Base-by-base conservation (phyloP, 768 basidiomycete genomes). In the Daedalea quercina region DNA sequence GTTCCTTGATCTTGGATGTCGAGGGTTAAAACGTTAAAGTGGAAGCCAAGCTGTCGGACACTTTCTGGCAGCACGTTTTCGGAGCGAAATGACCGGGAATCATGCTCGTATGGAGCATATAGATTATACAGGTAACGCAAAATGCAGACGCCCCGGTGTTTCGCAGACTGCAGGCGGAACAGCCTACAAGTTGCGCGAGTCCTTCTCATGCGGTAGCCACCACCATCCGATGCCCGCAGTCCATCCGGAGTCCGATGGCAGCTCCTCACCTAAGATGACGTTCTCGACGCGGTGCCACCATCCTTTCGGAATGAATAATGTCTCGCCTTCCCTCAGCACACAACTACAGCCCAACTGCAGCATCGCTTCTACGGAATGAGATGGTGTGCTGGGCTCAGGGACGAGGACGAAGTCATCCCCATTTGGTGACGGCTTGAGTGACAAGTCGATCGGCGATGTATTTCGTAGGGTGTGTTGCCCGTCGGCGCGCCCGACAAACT, bases 1-100 rank as follows among this genome's bases (percentile, higher is more conserved):
- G 3, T 61, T 69, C 54, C 52, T 70, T 3, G 68, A 70, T 44
- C 41, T 70, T 12, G 68, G 69, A 3, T 70, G 69, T 55, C 65
- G 64, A n/a, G n/a, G n/a, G n/a, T n/a, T 57, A 69, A 68, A 69
- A 48, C 15, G 69, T 62, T 13, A 57, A 57, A 3, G 57, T 65
- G 0, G 31, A 58, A 15, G 63, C 67, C 3, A 33, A 53, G 25
- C 49, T 67, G 9, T 52, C 42, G 1, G 57, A 59, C 13, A 54
- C 50, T 1, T 60, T 60, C 43, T 17, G n/a, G 4, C 26, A 23
- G 15, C 20, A 54, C 9, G 46, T 57, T 7, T 34, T 58, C 15
- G 33, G 42, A 3, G 42, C 50, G 13, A 9, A 9, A 9, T 20
- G n/a, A 17, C 43, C 35, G n/a, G 17, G 56, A 12, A 25, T 43